These are phyloP conservation scores for Begonia fuchsioides DNA, from an alignment of 306 rosid genomes.

Conservation along the genomic window DNA sequence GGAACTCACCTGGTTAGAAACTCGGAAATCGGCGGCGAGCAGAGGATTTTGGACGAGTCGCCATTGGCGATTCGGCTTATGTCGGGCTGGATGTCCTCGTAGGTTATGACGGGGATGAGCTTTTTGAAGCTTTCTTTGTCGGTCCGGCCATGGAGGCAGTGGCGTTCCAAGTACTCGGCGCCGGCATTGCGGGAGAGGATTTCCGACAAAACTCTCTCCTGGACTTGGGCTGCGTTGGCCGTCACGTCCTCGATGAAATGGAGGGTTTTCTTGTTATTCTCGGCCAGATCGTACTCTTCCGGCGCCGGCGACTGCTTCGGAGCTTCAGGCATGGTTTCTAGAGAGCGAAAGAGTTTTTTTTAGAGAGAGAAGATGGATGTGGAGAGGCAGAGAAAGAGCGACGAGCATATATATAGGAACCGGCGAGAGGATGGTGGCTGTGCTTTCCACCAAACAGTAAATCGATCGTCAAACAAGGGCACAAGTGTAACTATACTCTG, in stretches of 20 bases:
- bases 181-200: constrained; percentile 33
- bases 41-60: constrained; percentile 37
- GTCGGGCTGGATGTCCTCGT: constrained; percentile 40
- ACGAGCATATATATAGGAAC: too few relatives aligned
- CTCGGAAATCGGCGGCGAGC: constrained; percentile 47
- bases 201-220: constrained; percentile 26
- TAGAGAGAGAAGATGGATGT: too few relatives aligned
- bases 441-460: too few relatives aligned
- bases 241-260: constrained; percentile 41
- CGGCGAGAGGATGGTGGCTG: too few relatives aligned
- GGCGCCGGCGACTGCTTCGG: background rate
- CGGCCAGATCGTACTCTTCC: background rate
- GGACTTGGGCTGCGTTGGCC: constrained; percentile 30
- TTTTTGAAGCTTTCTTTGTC: constrained; percentile 33
- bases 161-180: constrained; percentile 37
- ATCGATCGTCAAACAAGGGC: too few relatives aligned
- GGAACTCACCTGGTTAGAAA: constrained; percentile 43
- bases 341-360: too few relatives aligned
- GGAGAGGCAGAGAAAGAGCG: too few relatives aligned
- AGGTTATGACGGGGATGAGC: constrained; percentile 34
- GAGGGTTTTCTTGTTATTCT: constrained; percentile 13
- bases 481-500: too few relatives aligned
- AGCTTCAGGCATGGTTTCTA: background rate
- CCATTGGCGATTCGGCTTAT: constrained; percentile 51
- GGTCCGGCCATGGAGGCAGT: constrained; percentile 22